Evolutionary conservation across 2,329 filamentous ascomycete species (phyloP).

Genomic region (Dactylonectria macrodidyma): DNA sequence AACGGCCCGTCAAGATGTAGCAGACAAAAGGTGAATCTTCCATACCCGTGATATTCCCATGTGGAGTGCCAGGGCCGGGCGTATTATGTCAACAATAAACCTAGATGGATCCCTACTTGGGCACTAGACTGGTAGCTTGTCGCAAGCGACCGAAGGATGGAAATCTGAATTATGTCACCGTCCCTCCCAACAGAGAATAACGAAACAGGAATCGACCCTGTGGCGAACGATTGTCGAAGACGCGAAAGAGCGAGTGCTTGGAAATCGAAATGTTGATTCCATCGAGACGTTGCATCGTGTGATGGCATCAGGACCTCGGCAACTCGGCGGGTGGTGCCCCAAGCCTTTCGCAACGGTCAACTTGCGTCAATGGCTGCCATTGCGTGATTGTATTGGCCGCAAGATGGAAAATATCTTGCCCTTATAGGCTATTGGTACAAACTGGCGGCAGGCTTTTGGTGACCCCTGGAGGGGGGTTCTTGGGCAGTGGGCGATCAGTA

Average conservation of each 20-base stretch:
- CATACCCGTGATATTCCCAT: background rate
- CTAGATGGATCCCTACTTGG: background rate
- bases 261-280: background rate
- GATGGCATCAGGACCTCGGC: background rate
- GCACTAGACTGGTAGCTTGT: background rate
- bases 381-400: background rate
- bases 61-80: background rate
- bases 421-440: too few relatives aligned
- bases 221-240: background rate
- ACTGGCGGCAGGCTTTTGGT: background rate
- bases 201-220: background rate
- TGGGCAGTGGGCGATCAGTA: conserved; percentile 21
- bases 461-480: background rate
- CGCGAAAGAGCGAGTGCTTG: background rate
- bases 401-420: background rate
- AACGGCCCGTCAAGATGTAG: background rate
- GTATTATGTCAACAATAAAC: background rate
- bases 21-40: too few relatives aligned
- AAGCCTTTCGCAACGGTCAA: background rate
- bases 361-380: background rate
- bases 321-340: background rate
- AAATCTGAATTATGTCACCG: background rate
- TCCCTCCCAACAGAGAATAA: background rate
- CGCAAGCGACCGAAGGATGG: too few relatives aligned
- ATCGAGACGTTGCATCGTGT: background rate